A percentile compares a stretch with the other conserved stretches of the same genome.
Conservation (phyloP, 2,329 filamentous ascomycete genomes). For the Coleophoma crateriformis region DNA sequence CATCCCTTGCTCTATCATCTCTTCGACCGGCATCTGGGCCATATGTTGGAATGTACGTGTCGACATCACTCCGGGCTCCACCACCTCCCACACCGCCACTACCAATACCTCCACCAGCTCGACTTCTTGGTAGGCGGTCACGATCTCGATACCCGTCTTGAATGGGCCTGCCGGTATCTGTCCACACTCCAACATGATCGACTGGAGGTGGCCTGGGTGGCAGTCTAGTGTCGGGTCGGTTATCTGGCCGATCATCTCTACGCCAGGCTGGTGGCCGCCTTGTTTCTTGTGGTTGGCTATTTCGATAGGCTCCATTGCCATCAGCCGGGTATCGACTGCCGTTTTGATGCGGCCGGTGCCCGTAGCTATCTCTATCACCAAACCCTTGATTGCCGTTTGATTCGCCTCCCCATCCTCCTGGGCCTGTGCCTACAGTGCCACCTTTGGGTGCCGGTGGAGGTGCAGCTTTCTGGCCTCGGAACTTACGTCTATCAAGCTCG, state of each 20-base stretch:
- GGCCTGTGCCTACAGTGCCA: conserved; percentile 74
- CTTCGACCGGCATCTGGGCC: conserved; percentile 29
- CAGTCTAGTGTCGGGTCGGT: conserved; percentile 21
- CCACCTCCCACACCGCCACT: conserved; percentile 2
- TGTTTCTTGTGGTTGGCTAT: conserved; percentile 21
- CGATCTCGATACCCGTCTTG: conserved; percentile 14
- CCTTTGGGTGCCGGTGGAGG: conserved; percentile 88
- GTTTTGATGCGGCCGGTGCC: conserved; percentile 21
- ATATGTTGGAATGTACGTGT: conserved; percentile 46
- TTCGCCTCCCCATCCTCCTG: conserved; percentile 27
- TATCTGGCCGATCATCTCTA: conserved; percentile 21
- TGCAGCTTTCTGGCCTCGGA: conserved; percentile 77
- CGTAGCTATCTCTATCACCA: conserved; percentile 16
- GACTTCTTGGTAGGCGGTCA: conserved; percentile 4
- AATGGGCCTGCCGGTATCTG: conserved; percentile 22
- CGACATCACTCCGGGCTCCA: conserved; percentile 25
- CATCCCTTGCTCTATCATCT: conserved; percentile 33
- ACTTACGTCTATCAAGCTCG: conserved; percentile 90
- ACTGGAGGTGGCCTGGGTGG: conserved; percentile 23
- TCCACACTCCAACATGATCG: conserved; percentile 15
- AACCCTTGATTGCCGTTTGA: conserved; percentile 17
- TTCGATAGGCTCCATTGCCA: conserved; percentile 15
- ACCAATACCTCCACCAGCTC: conserved; percentile 12
- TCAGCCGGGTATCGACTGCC: conserved; percentile 18
- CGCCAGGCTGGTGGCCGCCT: conserved; percentile 25